Evolutionary conservation across 2,329 filamentous ascomycete genomes (phyloP), one percentile per base, ranked within the genome.

Genomic region (Pseudopithomyces maydicus): DNA sequence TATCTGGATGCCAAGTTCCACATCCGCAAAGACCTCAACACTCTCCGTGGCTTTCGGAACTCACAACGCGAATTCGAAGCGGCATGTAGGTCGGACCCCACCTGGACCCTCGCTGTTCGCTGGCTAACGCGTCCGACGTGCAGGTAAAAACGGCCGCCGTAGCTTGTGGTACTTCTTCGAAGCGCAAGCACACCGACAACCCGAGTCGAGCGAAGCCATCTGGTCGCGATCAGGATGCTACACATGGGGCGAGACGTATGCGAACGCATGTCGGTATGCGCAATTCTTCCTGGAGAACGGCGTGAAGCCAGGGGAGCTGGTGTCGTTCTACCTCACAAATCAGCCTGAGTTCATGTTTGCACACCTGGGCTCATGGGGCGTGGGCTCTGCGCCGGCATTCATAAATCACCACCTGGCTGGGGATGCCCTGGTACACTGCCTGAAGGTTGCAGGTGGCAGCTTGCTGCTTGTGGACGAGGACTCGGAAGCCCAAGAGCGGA

Each of bases 1-100:
- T 90, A 91, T 64, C 77, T 90, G 43, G 85, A 92, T 67, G 90
- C 86, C 52, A 91, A 89, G 77, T 87, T 84, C 65, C 85, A 90
- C 69, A 70, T 92, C 48, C 72, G 76, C 41, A 85, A 89, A 66
- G 90, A 93, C 70, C 61, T 89, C 15, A 64, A 69, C 0, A 65
- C 66, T 6, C 72, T 90, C n/a, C 69, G 77, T 12, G 74, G 75
- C 11, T 57, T 77, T n/a, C 78, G 75, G 35, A 74, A 71, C 32
- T 75, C 77, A 10, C 74, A 78, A 50, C 80, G 81, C 50, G 73
- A 78, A 2, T 81, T 82, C 52, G 72, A 74, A 4, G 78, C 80
- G 72, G 82, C 81, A 36, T 69, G 85, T 86, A 74, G 59, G 74
- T 56, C 38, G 35, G 23, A n/a, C 54, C 55, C 14, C 43, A 10